Base-by-base conservation (phyloP, 1,284 basidiomycete species). In the Ganoderma resinaceum region DNA sequence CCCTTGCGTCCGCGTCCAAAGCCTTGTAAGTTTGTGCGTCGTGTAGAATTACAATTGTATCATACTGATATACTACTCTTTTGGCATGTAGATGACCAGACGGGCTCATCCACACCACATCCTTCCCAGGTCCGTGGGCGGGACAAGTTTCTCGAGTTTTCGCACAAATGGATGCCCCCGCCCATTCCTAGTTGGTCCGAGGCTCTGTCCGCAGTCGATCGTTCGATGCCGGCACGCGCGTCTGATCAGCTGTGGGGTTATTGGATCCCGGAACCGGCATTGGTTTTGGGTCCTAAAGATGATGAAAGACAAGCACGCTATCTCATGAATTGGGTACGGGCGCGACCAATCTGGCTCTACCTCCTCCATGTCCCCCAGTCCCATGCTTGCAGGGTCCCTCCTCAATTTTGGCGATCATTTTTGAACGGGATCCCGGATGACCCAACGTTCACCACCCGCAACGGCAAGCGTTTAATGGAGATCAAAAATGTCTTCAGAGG, bases 141-240 rank as follows among this genome's bases (percentile, higher is more conserved):
- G 0, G 61, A 69, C 58, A 69, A 69, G 55, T 69, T 69, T 29
- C 16, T 42, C 1, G 53, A 63, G 6, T 55, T 59, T 2, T 20
- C 33, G 0, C 68, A 69, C 52, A 57, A 40, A 6, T 69, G 65
- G 64, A 69, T 69, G 68, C 68, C 68, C 8, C 38, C 42, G 1
- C 18, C 57, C 3, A 26, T 69, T 3, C 2, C 46, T 2, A 29
- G 40, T 2, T 66, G 68, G 65, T n/a, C 26, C 2, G 7, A 57
- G 0, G 65, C 64, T 0, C 37, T 69, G 42, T 8, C 23, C 1
- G 35, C 40, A 3, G 63, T 62, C 18, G 61, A 62, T 53, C 60
- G 49, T 14, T 46, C 42, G 4, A 23, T 38, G 43, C 64, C 57
- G 2, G 23, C 42, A 4, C 49, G 29, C 12, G 53, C 61, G 1